A percentile compares a stretch with the other conserved stretches of the same genome.
phyloP scores from a whole-genome alignment of 2,329 filamentous ascomycete genomes.

The Aspergillus sp. region DNA sequence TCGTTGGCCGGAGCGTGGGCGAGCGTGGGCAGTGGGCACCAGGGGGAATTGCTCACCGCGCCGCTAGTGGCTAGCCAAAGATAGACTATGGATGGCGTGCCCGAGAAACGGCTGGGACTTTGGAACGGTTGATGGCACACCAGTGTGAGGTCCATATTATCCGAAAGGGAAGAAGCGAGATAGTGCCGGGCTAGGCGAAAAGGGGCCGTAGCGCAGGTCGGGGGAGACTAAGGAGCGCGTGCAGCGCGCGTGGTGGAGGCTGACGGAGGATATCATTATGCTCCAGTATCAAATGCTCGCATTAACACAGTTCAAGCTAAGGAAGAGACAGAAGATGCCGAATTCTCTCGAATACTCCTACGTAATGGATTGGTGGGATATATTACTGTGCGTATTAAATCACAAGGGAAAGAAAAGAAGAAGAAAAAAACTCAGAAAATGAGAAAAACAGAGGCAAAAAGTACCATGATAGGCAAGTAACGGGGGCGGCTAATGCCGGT shows the following conservation, averaged over 20 bases:
- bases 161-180: slow-evolving; percentile 19
- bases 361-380: no score
- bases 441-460: slow-evolving; percentile 6
- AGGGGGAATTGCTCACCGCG: slow-evolving; percentile 9
- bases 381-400: no score
- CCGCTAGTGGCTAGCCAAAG: slow-evolving; percentile 13
- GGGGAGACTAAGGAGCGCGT: slow-evolving; percentile 21
- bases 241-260: slow-evolving; percentile 24
- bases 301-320: background rate
- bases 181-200: slow-evolving; percentile 31
- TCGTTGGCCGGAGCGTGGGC: slow-evolving; percentile 25
- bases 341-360: no score
- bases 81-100: slow-evolving; percentile 31
- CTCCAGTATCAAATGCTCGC: background rate
- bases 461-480: slow-evolving; percentile 4
- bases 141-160: background rate
- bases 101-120: slow-evolving; percentile 29
- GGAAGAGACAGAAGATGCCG: no score
- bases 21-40: background rate
- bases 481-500: slow-evolving; percentile 28
- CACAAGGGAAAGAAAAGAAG: no score
- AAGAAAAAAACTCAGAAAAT: background rate
- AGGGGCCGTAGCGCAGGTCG: slow-evolving; percentile 37
- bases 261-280: slow-evolving; percentile 6
- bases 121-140: slow-evolving; percentile 23